A percentile compares a stretch with the other conserved stretches of the same genome.
Conservation (phyloP, 306 rosid genomes). For the Pueraria montana region DNA sequence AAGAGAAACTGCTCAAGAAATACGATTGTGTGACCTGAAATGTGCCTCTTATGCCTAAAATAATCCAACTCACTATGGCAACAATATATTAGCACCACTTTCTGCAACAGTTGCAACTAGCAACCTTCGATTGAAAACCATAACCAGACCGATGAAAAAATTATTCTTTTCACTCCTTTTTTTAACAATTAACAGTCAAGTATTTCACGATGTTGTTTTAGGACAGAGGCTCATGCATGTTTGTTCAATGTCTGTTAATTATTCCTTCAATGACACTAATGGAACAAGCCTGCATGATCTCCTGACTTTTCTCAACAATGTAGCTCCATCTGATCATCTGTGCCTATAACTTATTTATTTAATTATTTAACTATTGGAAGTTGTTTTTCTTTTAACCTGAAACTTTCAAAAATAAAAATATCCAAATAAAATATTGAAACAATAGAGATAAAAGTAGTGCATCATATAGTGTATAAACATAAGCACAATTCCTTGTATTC, state of each 20-base stretch:
- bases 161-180: conserved; percentile 1
- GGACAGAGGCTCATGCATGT: conserved; percentile 15
- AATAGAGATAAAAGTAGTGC: neutral
- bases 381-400: neutral
- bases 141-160: neutral
- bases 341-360: neutral
- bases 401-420: neutral
- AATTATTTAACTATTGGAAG: neutral
- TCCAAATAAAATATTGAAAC: neutral
- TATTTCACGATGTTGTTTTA: neutral
- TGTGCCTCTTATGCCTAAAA: neutral
- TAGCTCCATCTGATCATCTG: neutral
- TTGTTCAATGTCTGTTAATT: conserved; percentile 14
- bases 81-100: conserved; percentile 2
- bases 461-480: neutral
- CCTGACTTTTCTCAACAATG: neutral
- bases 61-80: neutral
- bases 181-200: neutral
- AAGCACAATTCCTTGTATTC: neutral
- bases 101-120: neutral
- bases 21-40: neutral
- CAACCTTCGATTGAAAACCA: conserved; percentile 5
- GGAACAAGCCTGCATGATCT: conserved; percentile 23
- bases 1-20: neutral
- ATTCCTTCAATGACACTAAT: conserved; percentile 7